phyloP scores from a whole-genome alignment of 495 filamentous ascomycete genomes.

The Aspergillus baeticus region DNA sequence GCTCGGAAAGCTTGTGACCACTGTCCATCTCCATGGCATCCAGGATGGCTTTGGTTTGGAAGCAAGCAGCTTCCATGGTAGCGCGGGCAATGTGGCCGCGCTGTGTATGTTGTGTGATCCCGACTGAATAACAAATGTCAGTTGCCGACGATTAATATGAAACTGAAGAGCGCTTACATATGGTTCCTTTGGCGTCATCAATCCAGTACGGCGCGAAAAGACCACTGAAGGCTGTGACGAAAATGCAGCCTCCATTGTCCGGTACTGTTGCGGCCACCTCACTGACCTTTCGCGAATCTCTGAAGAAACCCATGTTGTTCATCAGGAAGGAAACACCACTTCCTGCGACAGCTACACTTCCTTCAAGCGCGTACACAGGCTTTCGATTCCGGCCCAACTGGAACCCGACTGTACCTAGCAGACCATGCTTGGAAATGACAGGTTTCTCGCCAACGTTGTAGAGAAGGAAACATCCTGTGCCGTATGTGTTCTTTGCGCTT shows the following conservation, averaged over 20 bases:
- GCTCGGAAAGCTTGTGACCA: conserved; percentile 67
- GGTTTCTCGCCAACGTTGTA: conserved; percentile 92
- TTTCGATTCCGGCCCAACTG: conserved; percentile 59
- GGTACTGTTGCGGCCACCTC: conserved; percentile 77
- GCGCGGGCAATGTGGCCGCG: conserved; percentile 91
- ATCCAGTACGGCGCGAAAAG: conserved; percentile 99
- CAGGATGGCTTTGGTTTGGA: conserved; percentile 91
- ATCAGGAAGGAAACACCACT: conserved; percentile 87
- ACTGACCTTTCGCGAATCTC: conserved; percentile 74
- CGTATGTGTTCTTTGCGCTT: conserved; percentile 93
- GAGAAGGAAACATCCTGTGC: conserved; percentile 92
- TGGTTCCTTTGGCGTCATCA: conserved; percentile 89
- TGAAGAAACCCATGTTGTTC: conserved; percentile 85
- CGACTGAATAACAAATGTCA: conserved; percentile 49
- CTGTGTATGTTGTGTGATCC: conserved; percentile 88
- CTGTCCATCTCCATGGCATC: conserved; percentile 95
- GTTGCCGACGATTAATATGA: neutral
- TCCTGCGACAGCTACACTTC: conserved; percentile 88
- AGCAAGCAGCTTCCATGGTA: conserved; percentile 92
- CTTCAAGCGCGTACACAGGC: conserved; percentile 88
- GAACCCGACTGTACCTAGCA: conserved; percentile 88
- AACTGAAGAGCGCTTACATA: conserved; percentile 53
- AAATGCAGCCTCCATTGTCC: conserved; percentile 90
- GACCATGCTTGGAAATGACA: conserved; percentile 84
- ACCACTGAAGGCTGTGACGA: conserved; percentile 95